Evolutionary conservation across 257 asterid species (phyloP).

Genomic region (Przewalskia tangutica): DNA sequence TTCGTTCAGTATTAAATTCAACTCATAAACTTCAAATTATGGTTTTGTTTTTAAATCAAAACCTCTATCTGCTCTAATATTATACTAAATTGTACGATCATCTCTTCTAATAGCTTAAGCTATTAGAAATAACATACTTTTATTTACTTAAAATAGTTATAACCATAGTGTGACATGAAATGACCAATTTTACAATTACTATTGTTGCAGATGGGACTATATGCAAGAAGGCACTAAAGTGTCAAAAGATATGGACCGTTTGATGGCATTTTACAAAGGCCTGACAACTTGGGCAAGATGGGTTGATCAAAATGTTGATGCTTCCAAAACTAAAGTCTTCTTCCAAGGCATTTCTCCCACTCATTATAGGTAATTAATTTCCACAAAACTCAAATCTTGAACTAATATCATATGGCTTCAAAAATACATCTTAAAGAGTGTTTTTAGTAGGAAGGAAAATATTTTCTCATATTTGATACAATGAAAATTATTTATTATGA

Average conservation of each 20-base stretch:
- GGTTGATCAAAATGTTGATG: conserved; percentile 13
- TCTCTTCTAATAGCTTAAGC: background rate
- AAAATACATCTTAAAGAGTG: too few species aligned
- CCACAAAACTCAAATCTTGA: too few species aligned
- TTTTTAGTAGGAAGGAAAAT: too few species aligned
- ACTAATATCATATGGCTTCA: too few species aligned
- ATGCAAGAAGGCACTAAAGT: conserved; percentile 9
- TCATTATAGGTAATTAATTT: conserved; percentile 9
- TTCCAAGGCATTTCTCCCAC: conserved; percentile 16
- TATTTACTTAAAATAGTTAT: background rate
- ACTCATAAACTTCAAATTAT: background rate
- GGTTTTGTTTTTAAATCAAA: accelerated
- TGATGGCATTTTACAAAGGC: conserved; percentile 13
- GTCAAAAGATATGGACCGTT: conserved; percentile 14
- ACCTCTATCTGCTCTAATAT: background rate
- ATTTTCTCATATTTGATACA: too few species aligned
- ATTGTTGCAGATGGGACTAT: conserved; percentile 11
- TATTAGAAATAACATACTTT: background rate
- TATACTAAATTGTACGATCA: background rate
- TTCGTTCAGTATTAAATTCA: background rate
- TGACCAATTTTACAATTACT: background rate
- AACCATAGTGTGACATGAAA: background rate
- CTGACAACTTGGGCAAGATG: conserved; percentile 17
- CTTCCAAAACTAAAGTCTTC: conserved; percentile 14
- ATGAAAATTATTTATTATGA: too few species aligned